Evolutionary conservation across 2,329 filamentous ascomycete species (phyloP).

Genomic region (Diplodia seriata): DNA sequence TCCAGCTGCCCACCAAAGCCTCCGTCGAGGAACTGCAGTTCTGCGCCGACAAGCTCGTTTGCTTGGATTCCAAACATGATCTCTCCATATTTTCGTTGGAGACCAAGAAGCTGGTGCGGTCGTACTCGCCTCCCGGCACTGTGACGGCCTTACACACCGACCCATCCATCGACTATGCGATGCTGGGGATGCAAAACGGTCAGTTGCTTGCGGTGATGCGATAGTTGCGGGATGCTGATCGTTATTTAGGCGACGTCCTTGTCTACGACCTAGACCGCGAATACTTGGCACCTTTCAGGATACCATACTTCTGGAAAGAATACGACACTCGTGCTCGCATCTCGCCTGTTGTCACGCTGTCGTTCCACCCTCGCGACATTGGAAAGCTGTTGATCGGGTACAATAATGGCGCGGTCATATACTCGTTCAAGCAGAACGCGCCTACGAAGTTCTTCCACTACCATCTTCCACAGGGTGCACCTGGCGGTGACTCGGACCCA

Average conservation of each 20-base stretch:
- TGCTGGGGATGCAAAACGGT: slow-evolving; percentile 80
- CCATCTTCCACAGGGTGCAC: slow-evolving; percentile 78
- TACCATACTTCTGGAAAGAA: slow-evolving; percentile 87
- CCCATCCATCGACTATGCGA: slow-evolving; percentile 90
- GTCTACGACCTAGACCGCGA: slow-evolving; percentile 93
- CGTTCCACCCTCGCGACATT: slow-evolving; percentile 89
- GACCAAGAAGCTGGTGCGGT: slow-evolving; percentile 68
- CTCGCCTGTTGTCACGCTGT: slow-evolving; percentile 74
- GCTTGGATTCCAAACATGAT: slow-evolving; percentile 85
- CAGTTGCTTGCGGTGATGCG: slow-evolving; percentile 34
- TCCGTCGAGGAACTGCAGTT: slow-evolving; percentile 84
- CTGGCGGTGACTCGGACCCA: slow-evolving; percentile 76
- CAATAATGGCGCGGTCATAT: slow-evolving; percentile 82
- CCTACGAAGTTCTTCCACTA: slow-evolving; percentile 83
- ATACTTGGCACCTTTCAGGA: slow-evolving; percentile 74
- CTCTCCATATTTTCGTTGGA: slow-evolving; percentile 82
- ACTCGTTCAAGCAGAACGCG: slow-evolving; percentile 91
- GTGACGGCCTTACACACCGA: slow-evolving; percentile 80
- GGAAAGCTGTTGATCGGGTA: slow-evolving; percentile 93
- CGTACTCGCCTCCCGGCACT: slow-evolving; percentile 77
- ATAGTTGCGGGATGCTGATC: slow-evolving; percentile 10
- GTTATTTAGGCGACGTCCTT: slow-evolving; percentile 71
- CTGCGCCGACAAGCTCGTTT: slow-evolving; percentile 83
- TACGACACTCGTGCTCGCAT: slow-evolving; percentile 71
- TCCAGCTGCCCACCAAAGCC: slow-evolving; percentile 73